Conservation (phyloP, 2,329 filamentous ascomycete species). For the Apiospora arundinis region DNA sequence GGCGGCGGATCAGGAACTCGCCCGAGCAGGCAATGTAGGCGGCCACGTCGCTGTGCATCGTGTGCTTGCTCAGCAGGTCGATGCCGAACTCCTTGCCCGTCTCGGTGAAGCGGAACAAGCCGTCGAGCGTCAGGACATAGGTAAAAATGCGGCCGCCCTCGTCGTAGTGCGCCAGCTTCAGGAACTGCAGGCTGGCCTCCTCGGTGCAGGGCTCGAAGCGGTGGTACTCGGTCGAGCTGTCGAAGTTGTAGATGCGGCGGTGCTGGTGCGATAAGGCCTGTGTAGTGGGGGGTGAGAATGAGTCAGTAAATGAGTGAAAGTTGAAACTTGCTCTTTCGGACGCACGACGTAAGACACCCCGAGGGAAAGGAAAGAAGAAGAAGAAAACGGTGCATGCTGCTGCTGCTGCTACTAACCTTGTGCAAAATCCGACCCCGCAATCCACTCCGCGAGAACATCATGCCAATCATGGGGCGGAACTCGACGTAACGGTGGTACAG, state of each 20-base stretch:
- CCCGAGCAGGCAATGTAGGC: slow-evolving; percentile 92
- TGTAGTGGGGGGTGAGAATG: no score
- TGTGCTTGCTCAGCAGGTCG: slow-evolving; percentile 92
- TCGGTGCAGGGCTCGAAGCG: slow-evolving; percentile 68
- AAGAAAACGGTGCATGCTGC: no score
- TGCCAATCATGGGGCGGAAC: slow-evolving; percentile 87
- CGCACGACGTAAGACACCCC: no score
- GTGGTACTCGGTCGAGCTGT: slow-evolving; percentile 76
- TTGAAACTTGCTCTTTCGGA: no score
- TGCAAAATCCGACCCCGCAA: slow-evolving; percentile 81
- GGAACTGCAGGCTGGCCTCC: slow-evolving; percentile 78
- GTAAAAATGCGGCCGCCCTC: slow-evolving; percentile 88
- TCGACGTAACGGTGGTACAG: slow-evolving; percentile 94
- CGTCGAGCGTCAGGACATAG: slow-evolving; percentile 88
- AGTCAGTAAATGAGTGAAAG: not conserved
- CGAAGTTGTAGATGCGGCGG: slow-evolving; percentile 86
- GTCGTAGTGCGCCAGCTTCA: slow-evolving; percentile 86
- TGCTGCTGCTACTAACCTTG: slow-evolving; percentile 45
- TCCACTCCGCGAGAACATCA: slow-evolving; percentile 83
- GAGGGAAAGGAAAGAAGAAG: no score
- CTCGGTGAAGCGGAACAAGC: slow-evolving; percentile 88
- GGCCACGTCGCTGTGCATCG: slow-evolving; percentile 93
- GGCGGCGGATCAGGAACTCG: slow-evolving; percentile 86
- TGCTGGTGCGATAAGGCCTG: slow-evolving; percentile 87
- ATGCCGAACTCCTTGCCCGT: slow-evolving; percentile 96